Base-by-base conservation (phyloP, 164 flowering plant species). In the Buxus sempervirens region DNA sequence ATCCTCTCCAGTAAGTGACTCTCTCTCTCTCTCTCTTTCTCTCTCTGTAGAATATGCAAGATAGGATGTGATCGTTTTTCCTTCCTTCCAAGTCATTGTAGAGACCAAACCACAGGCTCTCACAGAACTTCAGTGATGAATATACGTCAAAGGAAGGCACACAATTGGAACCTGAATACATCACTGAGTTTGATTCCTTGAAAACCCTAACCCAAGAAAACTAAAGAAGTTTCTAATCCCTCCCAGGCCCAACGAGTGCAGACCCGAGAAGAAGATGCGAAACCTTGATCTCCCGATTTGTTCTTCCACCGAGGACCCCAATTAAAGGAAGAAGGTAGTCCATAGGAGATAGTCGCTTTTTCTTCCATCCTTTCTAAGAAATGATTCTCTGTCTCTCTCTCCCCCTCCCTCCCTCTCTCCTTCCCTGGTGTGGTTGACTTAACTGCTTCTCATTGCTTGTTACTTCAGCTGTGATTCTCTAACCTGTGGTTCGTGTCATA, bases 101-200 rank as follows among this genome's bases (percentile, higher is more conserved):
- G 1, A 75, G 63, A 32, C 59, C 78, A 12, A 74, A 60, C 48
- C 73, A 36, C 49, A 73, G 58, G 19, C 68, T 77, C 49, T 28
- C 73, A 0, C 18, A 23, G 5, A 63, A 23, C 41, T 60, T 68
- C 70, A 54, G 63, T 12, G 48, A 59, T 48, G 71, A 58, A 28
- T 56, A 60, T 7, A 9, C 9, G 22, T 12, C 25, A n/a, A 14
- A 26, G 18, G 65, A 65, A 3, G 62, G 41, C 27, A 36, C 23
- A 15, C 45, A 54, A 20, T 19, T 61, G 42, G 28, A 54, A 10
- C 80, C 42, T 19, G 73, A 80, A 27, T 88, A 54, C 69, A 76
- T 90, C 54, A 87, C 83, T 13, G 87, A 87, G 58, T 90, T 90
- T 72, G 84, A 82, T 20, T 32, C 86, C 4, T 72, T 87, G 63